Evolutionary conservation across 495 filamentous ascomycete genomes (phyloP).

Genomic region (Trypethelium eluteriae): DNA sequence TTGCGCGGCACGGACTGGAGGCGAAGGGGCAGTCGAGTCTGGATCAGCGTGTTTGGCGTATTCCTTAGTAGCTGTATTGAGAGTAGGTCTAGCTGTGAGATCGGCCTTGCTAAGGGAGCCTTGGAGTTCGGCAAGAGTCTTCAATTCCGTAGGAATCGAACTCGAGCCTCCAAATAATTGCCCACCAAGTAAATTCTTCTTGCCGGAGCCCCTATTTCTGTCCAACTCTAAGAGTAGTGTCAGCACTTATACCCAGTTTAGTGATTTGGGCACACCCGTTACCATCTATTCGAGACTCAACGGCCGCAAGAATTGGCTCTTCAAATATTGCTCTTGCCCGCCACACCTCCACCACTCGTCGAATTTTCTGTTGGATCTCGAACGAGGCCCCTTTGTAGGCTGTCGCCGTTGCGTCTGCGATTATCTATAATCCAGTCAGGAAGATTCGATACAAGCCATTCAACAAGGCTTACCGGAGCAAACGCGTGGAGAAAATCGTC

Average conservation of each 20-base stretch:
- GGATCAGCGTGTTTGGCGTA: conserved; percentile 75
- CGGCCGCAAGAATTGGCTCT: conserved; percentile 59
- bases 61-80: conserved; percentile 64
- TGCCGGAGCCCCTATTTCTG: conserved; percentile 56
- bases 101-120: conserved; percentile 63
- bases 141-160: conserved; percentile 66
- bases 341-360: conserved; percentile 91
- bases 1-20: conserved; percentile 85
- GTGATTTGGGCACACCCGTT: conserved; percentile 23
- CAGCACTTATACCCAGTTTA: not conserved
- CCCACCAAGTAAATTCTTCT: conserved; percentile 61
- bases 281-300: conserved; percentile 76
- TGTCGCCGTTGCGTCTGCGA: conserved; percentile 72
- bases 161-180: conserved; percentile 52
- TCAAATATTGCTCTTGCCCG: conserved; percentile 82
- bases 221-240: conserved; percentile 58
- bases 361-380: conserved; percentile 79
- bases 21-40: conserved; percentile 53
- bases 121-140: conserved; percentile 62
- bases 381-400: conserved; percentile 80
- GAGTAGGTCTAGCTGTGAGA: conserved; percentile 50
- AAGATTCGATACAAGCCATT: not conserved
- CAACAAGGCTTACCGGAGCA: conserved; percentile 51
- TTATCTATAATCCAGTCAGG: conserved; percentile 43
- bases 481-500: conserved; percentile 88